Evolutionary conservation across 371 early-diverging fungal genomes (phyloP).

Genomic region (Mucor plumbeus): DNA sequence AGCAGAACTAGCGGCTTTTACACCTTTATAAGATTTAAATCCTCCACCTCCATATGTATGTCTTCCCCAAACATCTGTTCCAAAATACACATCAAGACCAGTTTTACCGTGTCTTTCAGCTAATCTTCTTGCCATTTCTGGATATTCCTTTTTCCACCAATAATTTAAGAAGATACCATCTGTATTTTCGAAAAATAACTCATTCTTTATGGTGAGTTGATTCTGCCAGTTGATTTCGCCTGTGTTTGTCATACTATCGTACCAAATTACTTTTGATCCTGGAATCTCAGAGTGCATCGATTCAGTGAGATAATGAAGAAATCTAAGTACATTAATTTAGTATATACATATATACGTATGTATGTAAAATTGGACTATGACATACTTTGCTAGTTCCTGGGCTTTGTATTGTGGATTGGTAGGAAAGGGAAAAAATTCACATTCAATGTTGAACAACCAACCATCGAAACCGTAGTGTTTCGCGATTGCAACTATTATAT

Average conservation of each 20-base stretch:
- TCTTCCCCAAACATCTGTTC: constrained; percentile 73
- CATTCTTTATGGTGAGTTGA: constrained; percentile 51
- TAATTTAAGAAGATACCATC: constrained; percentile 72
- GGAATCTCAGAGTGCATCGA: constrained; percentile 56
- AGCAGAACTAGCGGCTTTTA: constrained; percentile 47
- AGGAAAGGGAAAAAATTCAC: constrained; percentile 41
- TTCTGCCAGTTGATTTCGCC: constrained; percentile 65
- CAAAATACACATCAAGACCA: constrained; percentile 58
- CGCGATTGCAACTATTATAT: constrained; percentile 56
- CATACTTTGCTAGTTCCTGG: constrained; percentile 37
- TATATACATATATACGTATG: too few relatives aligned
- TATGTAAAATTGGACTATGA: neutral
- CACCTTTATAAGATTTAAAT: constrained; percentile 54
- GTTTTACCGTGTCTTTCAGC: constrained; percentile 39
- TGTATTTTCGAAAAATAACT: constrained; percentile 51
- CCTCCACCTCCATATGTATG: constrained; percentile 68
- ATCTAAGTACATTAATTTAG: constrained; percentile 19
- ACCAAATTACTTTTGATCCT: constrained; percentile 61
- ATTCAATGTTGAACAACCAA: constrained; percentile 73
- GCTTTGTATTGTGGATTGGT: constrained; percentile 29
- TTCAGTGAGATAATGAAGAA: constrained; percentile 50
- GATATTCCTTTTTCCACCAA: constrained; percentile 57
- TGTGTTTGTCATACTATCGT: constrained; percentile 57
- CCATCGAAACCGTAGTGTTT: constrained; percentile 71
- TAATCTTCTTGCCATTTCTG: constrained; percentile 33